A percentile compares a stretch with the other conserved stretches of the same genome.
Evolutionary conservation across 176 grass and related monocot genomes (phyloP).

Genomic region (Hyparrhenia diplandra): DNA sequence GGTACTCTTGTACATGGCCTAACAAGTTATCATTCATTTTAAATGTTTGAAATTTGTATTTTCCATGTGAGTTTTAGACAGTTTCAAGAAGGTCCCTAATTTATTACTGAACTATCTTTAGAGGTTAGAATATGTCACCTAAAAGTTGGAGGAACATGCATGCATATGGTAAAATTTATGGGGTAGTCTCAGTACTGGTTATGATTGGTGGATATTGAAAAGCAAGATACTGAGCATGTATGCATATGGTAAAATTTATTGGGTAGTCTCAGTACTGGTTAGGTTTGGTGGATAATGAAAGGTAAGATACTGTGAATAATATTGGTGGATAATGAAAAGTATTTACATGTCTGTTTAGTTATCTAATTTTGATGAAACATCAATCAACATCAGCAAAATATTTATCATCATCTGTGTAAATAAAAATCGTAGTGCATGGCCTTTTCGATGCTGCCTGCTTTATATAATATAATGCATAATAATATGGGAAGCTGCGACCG

Average conservation of each 20-base stretch:
- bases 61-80: background rate
- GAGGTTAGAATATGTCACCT: background rate
- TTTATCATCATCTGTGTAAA: background rate
- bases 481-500: background rate
- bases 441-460: conserved; percentile 1
- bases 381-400: background rate
- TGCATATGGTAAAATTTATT: background rate
- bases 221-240: background rate
- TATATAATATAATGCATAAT: background rate
- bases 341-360: background rate
- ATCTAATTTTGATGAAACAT: background rate
- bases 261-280: background rate
- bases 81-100: background rate
- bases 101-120: background rate
- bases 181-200: background rate
- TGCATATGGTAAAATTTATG: background rate
- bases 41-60: background rate
- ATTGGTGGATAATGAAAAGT: conserved; percentile 10
- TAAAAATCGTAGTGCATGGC: background rate
- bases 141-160: background rate
- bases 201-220: background rate
- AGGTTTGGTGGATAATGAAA: background rate
- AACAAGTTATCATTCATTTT: background rate
- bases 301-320: background rate
- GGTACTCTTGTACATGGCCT: background rate